Conservation (phyloP, 2,329 filamentous ascomycete genomes). For the Fusarium camptoceras region DNA sequence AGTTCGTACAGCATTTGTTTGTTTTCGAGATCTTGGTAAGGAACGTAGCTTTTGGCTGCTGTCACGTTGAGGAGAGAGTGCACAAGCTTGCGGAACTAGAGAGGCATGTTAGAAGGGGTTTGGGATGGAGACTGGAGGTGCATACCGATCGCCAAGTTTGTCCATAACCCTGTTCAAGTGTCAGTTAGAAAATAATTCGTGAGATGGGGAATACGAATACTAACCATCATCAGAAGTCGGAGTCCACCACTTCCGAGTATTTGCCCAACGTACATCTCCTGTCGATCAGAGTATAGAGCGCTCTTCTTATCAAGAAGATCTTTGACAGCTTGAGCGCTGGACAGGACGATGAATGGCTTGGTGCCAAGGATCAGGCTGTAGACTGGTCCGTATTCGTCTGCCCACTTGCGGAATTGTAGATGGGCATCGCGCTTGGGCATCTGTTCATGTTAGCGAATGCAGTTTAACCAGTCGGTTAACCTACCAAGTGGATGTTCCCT, state of each 20-base stretch:
- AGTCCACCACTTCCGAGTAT: neutral
- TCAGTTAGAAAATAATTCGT: neutral
- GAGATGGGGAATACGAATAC: neutral
- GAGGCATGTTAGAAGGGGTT: accelerated
- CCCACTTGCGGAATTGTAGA: conserved; percentile 6
- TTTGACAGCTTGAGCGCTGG: conserved; percentile 6
- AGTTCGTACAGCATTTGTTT: conserved; percentile 12
- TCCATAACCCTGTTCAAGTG: neutral
- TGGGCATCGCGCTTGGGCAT: conserved; percentile 8
- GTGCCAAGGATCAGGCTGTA: conserved; percentile 8
- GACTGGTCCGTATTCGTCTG: conserved; percentile 6
- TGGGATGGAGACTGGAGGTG: accelerated
- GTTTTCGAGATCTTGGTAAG: conserved; percentile 8
- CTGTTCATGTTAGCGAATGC: neutral
- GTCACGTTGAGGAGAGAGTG: conserved; percentile 7
- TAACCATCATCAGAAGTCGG: conserved; percentile 1
- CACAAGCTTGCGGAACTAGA: conserved; percentile 3
- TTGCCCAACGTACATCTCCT: conserved; percentile 14
- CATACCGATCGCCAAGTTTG: conserved; percentile 7
- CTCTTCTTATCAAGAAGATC: conserved; percentile 6
- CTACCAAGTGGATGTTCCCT: conserved; percentile 8
- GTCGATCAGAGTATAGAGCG: neutral
- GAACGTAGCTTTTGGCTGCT: conserved; percentile 3
- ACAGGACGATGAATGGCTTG: conserved; percentile 8
- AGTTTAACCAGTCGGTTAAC: accelerated